Base-by-base conservation (phyloP, 1,139 yeast species). In the Nakaseomyces kungkrabaensis region DNA sequence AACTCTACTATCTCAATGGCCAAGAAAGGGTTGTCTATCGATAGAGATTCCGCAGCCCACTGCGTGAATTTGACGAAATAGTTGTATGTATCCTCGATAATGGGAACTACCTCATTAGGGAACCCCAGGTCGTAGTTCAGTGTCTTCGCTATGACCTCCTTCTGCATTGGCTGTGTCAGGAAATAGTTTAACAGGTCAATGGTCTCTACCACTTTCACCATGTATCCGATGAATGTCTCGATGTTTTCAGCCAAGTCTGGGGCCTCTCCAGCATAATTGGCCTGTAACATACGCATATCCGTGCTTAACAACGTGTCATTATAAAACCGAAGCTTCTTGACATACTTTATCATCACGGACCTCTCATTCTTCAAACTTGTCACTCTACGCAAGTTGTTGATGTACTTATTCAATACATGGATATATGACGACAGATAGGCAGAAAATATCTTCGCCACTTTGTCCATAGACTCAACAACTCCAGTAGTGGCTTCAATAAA, bases 51-150 rank as follows among this genome's bases (percentile, higher is more conserved):
- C 11, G 61, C 48, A 58, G 62, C 53, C 69, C 69, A 66, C 50
- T 66, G 68, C 5, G 64, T 60, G 50, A 62, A 65, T 47, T 66
- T 66, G 32, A 64, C 62, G 48, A 61, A 65, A 47, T 62, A 63
- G 40, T 63, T 63, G 50, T 59, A 63, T 10, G 62, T 53, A 27
- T 62, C 66, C 37, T 65, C 67, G 25, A 65, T 55, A 5, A 54
- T 50, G 1, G 50, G 52, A n/a, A 62, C 53, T 34, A 61, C 54
- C 2, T 50, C 54, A 2, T 56, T 59, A n/a, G 61, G 50, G 10
- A 65, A 41, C 4, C 56, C 56, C 17, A 66, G 46, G 40, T 60
- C 59, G n/a, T 49, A 47, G 48, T 66, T 66, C 49, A 66, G 49
- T 5, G 69, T 66, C 53, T 66, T 66, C n/a, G 65, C 55, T 27